Percentiles rank a stretch among this genome's conserved stretches.
Evolutionary conservation across 257 asterid genomes (phyloP).

Genomic region (Lycium barbarum): DNA sequence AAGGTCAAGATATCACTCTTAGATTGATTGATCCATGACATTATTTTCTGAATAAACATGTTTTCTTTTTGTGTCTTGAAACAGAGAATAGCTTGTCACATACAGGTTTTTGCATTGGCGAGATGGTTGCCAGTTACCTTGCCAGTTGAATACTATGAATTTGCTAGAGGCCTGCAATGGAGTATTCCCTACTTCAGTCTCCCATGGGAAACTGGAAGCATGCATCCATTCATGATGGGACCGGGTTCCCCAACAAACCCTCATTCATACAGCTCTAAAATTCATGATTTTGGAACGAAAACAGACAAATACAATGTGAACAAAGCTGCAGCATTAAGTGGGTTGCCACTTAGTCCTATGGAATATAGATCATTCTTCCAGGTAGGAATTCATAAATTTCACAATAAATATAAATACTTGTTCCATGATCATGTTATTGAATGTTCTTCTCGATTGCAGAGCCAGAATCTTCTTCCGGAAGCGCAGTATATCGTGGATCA

Average conservation of each 20-base stretch:
- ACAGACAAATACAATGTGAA: slow-evolving; percentile 45
- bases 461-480: slow-evolving; percentile 66
- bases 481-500: slow-evolving; percentile 80
- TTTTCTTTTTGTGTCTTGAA: slow-evolving; percentile 31
- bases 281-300: slow-evolving; percentile 46
- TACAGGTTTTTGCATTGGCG: slow-evolving; percentile 82
- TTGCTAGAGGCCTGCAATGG: slow-evolving; percentile 85
- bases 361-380: slow-evolving; percentile 81
- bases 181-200: slow-evolving; percentile 85
- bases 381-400: slow-evolving; percentile 47
- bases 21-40: not conserved
- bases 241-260: slow-evolving; percentile 60
- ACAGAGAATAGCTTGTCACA: slow-evolving; percentile 88
- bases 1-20: too few relatives aligned
- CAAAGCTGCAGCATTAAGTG: slow-evolving; percentile 53
- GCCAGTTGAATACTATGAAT: slow-evolving; percentile 88
- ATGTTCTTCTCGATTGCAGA: slow-evolving; percentile 54
- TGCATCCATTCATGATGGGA: slow-evolving; percentile 52
- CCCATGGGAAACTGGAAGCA: slow-evolving; percentile 76
- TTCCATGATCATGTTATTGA: slow-evolving; percentile 32
- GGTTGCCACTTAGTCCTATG: slow-evolving; percentile 74
- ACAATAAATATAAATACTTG: not conserved
- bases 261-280: slow-evolving; percentile 43
- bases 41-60: slow-evolving; percentile 3
- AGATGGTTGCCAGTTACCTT: slow-evolving; percentile 78